A percentile compares a stretch with the other conserved stretches of the same genome.
These are phyloP conservation scores for Diaporthe citrichinensis DNA, from an alignment of 2,329 filamentous ascomycete genomes.

Conservation along the genomic window DNA sequence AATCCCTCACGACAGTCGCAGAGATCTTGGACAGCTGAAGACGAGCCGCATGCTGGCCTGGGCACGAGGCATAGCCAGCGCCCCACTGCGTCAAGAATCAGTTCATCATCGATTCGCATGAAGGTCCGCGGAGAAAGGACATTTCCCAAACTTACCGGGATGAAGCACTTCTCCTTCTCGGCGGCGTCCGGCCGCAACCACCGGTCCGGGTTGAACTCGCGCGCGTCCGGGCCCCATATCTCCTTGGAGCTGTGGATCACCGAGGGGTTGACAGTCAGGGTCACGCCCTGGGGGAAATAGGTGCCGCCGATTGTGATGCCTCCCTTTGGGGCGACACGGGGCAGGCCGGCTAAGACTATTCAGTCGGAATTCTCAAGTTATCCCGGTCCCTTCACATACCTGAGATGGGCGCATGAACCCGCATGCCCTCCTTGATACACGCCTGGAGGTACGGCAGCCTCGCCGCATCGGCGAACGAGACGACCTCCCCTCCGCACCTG, in stretches of 20 bases:
- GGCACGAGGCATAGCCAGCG: slow-evolving; percentile 41
- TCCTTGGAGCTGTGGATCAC: slow-evolving; percentile 48
- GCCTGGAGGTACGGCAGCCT: slow-evolving; percentile 52
- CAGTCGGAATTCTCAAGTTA: not conserved
- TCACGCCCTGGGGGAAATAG: slow-evolving; percentile 48
- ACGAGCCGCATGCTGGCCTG: slow-evolving; percentile 42
- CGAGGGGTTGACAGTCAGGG: slow-evolving; percentile 46
- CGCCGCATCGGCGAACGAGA: slow-evolving; percentile 48
- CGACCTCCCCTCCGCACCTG: slow-evolving; percentile 40
- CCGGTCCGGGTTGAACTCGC: slow-evolving; percentile 45
- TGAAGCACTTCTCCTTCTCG: slow-evolving; percentile 45
- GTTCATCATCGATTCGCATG: no score
- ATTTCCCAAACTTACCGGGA: slow-evolving; percentile 42
- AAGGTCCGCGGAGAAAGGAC: not conserved
- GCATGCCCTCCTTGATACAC: slow-evolving; percentile 52
- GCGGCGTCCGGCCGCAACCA: slow-evolving; percentile 44
- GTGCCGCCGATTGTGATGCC: slow-evolving; percentile 49
- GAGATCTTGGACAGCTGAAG: slow-evolving; percentile 43
- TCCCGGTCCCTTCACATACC: not conserved
- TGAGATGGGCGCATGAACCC: slow-evolving; percentile 44
- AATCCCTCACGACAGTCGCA: slow-evolving; percentile 43
- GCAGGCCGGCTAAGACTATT: slow-evolving; percentile 42
- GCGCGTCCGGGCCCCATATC: slow-evolving; percentile 45
- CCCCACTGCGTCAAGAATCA: slow-evolving; percentile 36
- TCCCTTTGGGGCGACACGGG: slow-evolving; percentile 47